Evolutionary conservation across 2,329 filamentous ascomycete genomes (phyloP).

Genomic region (Aspergillus sp.): DNA sequence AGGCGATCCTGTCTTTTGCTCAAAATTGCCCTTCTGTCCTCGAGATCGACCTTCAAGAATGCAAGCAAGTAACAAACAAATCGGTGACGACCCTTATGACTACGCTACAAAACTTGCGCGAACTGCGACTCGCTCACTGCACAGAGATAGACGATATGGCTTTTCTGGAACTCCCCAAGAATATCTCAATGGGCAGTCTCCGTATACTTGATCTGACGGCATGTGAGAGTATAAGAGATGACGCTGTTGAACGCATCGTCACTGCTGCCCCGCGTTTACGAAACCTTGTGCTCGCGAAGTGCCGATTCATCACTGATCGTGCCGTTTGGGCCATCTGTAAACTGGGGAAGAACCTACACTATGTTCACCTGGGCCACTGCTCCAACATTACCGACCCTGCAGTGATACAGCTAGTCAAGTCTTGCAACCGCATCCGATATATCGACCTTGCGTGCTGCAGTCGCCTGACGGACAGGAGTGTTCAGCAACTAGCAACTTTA

Average conservation of each 20-base stretch:
- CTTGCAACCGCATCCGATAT: conserved; percentile 91
- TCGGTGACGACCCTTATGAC: conserved; percentile 79
- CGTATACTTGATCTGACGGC: conserved; percentile 93
- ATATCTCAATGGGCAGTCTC: conserved; percentile 76
- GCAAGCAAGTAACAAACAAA: conserved; percentile 74
- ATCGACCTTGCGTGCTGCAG: conserved; percentile 96
- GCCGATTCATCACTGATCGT: conserved; percentile 84
- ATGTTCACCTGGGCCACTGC: conserved; percentile 93
- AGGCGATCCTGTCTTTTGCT: conserved; percentile 80
- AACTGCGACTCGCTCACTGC: conserved; percentile 84
- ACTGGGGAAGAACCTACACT: conserved; percentile 93
- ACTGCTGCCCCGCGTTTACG: conserved; percentile 80
- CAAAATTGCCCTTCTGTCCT: conserved; percentile 87
- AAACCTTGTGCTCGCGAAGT: conserved; percentile 93
- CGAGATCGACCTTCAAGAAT: conserved; percentile 92
- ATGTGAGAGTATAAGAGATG: conserved; percentile 79
- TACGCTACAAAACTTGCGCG: conserved; percentile 79
- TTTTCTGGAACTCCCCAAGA: conserved; percentile 73
- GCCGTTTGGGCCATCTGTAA: conserved; percentile 84
- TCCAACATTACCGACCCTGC: conserved; percentile 85
- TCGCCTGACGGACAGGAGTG: conserved; percentile 82
- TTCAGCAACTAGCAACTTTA: conserved; percentile 77
- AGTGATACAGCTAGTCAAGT: conserved; percentile 77
- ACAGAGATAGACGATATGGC: conserved; percentile 81
- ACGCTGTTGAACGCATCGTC: conserved; percentile 85